A percentile compares a stretch with the other conserved stretches of the same genome.
Conservation (phyloP, 352 stramenopile species). For the Phytopythium mirpurense region DNA sequence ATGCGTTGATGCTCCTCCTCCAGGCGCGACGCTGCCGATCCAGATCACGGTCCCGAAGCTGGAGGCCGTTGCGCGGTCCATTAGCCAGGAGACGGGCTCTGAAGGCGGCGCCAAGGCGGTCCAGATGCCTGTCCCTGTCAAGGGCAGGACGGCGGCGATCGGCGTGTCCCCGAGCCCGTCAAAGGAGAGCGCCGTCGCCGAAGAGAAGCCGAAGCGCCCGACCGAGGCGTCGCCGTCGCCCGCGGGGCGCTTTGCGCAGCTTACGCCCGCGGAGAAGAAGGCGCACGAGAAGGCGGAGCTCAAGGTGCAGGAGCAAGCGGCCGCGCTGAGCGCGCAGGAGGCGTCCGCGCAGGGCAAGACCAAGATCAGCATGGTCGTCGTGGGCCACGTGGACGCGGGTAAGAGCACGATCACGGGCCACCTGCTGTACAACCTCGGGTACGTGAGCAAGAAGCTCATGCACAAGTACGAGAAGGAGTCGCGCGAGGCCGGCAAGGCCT, state of each 20-base stretch:
- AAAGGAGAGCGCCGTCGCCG: not conserved
- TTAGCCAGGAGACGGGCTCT: conserved; percentile 28
- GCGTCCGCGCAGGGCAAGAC: conserved; percentile 44
- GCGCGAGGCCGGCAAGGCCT: conserved; percentile 90
- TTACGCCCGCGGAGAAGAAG: conserved; percentile 54
- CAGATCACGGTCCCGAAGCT: conserved; percentile 64
- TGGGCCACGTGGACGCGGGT: conserved; percentile 96
- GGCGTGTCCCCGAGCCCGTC: conserved; percentile 13
- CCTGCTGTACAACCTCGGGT: conserved; percentile 89
- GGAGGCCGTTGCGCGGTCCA: conserved; percentile 46
- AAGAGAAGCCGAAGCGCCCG: conserved; percentile 6
- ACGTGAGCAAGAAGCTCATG: conserved; percentile 84
- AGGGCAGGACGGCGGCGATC: conserved; percentile 48
- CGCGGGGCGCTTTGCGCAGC: conserved; percentile 15
- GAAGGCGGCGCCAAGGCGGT: conserved; percentile 14
- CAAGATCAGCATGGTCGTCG: conserved; percentile 93
- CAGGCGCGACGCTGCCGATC: conserved; percentile 38
- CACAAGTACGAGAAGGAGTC: conserved; percentile 92
- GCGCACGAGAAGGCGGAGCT: conserved; percentile 64
- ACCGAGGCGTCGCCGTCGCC: not conserved
- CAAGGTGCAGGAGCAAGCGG: conserved; percentile 57
- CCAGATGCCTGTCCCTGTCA: conserved; percentile 29
- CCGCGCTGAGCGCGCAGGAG: conserved; percentile 38
- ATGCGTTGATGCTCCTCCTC: not conserved
- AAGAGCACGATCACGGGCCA: conserved; percentile 98